These are phyloP conservation scores for Amanita molliuscula DNA, from an alignment of 768 basidiomycete genomes.

Conservation along the genomic window DNA sequence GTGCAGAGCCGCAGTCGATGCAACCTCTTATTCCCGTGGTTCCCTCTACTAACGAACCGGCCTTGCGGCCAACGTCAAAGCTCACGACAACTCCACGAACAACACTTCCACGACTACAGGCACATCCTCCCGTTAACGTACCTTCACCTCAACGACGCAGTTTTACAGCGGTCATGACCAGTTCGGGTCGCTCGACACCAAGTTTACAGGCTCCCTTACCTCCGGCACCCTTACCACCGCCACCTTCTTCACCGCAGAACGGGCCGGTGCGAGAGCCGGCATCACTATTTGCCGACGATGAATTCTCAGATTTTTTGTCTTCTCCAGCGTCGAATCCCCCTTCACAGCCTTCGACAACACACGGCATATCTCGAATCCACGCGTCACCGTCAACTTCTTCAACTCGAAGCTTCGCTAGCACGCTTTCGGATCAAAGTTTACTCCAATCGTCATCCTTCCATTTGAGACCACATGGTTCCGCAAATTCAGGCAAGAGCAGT, in stretches of 20 bases:
- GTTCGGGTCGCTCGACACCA: neutral
- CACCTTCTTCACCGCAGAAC: neutral
- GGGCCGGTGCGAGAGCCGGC: neutral
- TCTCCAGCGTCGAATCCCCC: slow-evolving; percentile 6
- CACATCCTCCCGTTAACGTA: neutral
- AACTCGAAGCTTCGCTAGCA: slow-evolving; percentile 14
- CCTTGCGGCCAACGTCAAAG: neutral
- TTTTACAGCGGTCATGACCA: slow-evolving; percentile 23
- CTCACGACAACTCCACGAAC: slow-evolving; percentile 4
- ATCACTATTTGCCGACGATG: slow-evolving; percentile 29
- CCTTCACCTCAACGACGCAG: slow-evolving; percentile 10
- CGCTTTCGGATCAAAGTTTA: slow-evolving; percentile 9
- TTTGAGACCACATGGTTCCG: neutral
- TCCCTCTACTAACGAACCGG: slow-evolving; percentile 3
- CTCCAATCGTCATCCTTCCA: neutral
- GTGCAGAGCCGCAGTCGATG: slow-evolving; percentile 6
- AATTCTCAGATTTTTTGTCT: slow-evolving; percentile 38
- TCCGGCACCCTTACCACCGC: neutral
- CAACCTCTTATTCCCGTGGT: slow-evolving; percentile 10
- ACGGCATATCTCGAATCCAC: neutral
- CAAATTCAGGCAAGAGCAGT: neutral
- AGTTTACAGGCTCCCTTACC: slow-evolving; percentile 3
- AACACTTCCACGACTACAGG: slow-evolving; percentile 7
- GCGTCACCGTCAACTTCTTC: slow-evolving; percentile 11
- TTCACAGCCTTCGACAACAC: neutral